Base-by-base conservation (phyloP, 495 filamentous ascomycete species). In the Trichoderma orchidacearum region DNA sequence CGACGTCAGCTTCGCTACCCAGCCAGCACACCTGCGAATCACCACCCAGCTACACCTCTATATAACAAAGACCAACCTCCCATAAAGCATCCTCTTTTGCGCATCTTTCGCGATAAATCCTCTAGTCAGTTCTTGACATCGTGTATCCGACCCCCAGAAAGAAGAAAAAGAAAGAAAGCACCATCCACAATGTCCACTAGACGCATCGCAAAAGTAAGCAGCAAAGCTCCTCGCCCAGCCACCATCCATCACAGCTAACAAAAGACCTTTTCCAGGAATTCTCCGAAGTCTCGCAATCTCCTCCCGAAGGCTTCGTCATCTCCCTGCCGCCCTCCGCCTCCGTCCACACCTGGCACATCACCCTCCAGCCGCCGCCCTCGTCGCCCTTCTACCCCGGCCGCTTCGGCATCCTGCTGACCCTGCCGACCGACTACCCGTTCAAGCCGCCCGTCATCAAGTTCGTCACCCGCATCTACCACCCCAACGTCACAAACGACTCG, bases 401-500 rank as follows among this genome's bases (percentile, higher is more conserved):
- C 58, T 98, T 94, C 82, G 78, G 81, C 35, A 73, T 98, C 18
- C 75, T 84, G 51, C 74, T 96, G 57, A 77, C 68, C 18, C 82
- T 98, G 4, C 93, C 93, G 18, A 72, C 70, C 57, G 86, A 93
- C 60, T 98, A 97, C 75, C 93, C 93, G 9, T 98, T 97, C 83
- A 95, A 94, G 64, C 84, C 93, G 4, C 94, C 94, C 0, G 76
- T 75, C 31, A 79, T 98, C 60, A 84, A 75, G 62, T 98, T 97
- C 81, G 78, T 80, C 53, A 98, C 93, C 35, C 95, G 93, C 66
- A 89, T 98, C 73, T 98, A 95, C 77, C 93, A 98, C 77, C 94
- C 94, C 13, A 98, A 98, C 72, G 83, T 98, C 48, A 90, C 87
- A 65, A 96, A 96, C 77, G 94, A 97, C 70, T 85, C 84, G 61